A percentile compares a stretch with the other conserved stretches of the same genome.
Evolutionary conservation across 176 grass and related monocot genomes (phyloP).

Genomic region (Phoenix dactylifera): DNA sequence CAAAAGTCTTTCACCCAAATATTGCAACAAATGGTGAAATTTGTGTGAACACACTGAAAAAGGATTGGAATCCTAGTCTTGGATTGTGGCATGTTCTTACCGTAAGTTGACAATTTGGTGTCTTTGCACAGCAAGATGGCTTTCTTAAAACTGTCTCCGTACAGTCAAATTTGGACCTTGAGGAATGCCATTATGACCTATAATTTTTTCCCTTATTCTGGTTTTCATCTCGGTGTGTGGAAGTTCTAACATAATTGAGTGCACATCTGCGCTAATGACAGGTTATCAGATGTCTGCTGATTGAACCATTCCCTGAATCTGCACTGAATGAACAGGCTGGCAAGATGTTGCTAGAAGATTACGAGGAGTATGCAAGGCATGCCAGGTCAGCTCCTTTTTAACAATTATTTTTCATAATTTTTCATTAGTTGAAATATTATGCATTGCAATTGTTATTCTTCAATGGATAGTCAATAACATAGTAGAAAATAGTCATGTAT

Average conservation of each 20-base stretch:
- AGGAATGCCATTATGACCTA: too few relatives aligned
- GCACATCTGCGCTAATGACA: conserved; percentile 20
- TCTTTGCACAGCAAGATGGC: too few relatives aligned
- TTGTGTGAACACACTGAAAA: conserved; percentile 89
- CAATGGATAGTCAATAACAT: too few relatives aligned
- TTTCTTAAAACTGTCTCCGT: too few relatives aligned
- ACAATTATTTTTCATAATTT: too few relatives aligned
- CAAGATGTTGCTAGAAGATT: conserved; percentile 92
- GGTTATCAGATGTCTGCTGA: conserved; percentile 90
- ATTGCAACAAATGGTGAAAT: conserved; percentile 88
- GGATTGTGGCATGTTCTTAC: conserved; percentile 82
- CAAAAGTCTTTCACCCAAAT: conserved; percentile 96
- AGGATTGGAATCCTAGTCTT: conserved; percentile 86
- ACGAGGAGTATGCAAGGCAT: conserved; percentile 70
- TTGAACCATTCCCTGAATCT: conserved; percentile 92
- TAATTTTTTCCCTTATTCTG: too few relatives aligned
- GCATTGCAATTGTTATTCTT: too few relatives aligned
- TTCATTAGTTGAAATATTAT: too few relatives aligned
- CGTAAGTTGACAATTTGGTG: conserved; percentile 29
- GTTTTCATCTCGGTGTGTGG: too few relatives aligned
- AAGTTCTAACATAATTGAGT: neutral
- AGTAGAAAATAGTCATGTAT: too few relatives aligned
- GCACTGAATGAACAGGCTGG: conserved; percentile 92
- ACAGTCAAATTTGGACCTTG: too few relatives aligned
- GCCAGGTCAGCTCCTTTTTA: conserved; percentile 48